Percentiles rank a stretch among this genome's conserved stretches.
phyloP scores from a whole-genome alignment of 805 yeast species.

The Teunomyces atbi region DNA sequence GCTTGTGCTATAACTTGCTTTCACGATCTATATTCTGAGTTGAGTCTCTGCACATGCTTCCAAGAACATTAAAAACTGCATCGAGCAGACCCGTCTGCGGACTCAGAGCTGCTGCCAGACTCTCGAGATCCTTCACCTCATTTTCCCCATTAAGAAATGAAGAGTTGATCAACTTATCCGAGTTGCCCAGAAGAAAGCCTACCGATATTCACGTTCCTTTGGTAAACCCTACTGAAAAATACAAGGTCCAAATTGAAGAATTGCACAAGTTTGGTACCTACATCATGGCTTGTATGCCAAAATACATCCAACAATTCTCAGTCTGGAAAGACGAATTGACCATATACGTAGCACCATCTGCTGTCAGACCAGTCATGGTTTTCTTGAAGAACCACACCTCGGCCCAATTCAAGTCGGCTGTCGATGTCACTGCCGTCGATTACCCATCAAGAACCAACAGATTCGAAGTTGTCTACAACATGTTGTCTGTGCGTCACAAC shows the following conservation, averaged over 20 bases:
- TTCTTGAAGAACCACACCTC: conserved; percentile 78
- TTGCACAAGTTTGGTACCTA: conserved; percentile 81
- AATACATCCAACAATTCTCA: conserved; percentile 75
- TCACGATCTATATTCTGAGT: background rate
- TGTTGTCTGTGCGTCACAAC: conserved; percentile 78
- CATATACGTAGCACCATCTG: conserved; percentile 71
- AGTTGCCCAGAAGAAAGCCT: conserved; percentile 38
- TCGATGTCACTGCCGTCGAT: conserved; percentile 86
- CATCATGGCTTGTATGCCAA: conserved; percentile 74
- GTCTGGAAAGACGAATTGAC: conserved; percentile 91
- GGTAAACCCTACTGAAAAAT: conserved; percentile 76
- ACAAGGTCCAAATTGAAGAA: conserved; percentile 62
- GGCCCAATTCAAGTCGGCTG: conserved; percentile 71
- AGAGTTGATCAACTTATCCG: conserved; percentile 35
- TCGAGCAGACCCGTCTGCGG: conserved; percentile 4
- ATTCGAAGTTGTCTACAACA: conserved; percentile 83
- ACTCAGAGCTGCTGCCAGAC: conserved; percentile 2
- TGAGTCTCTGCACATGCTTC: conserved; percentile 2
- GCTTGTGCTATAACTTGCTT: background rate
- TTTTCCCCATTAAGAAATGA: conserved; percentile 9
- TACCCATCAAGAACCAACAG: conserved; percentile 81
- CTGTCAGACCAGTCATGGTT: conserved; percentile 65
- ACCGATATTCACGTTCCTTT: conserved; percentile 44
- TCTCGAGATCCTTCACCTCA: conserved; percentile 19
- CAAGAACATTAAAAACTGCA: conserved; percentile 4